phyloP scores from a whole-genome alignment of 2,329 filamentous ascomycete species.

The Exophiala bonariae region DNA sequence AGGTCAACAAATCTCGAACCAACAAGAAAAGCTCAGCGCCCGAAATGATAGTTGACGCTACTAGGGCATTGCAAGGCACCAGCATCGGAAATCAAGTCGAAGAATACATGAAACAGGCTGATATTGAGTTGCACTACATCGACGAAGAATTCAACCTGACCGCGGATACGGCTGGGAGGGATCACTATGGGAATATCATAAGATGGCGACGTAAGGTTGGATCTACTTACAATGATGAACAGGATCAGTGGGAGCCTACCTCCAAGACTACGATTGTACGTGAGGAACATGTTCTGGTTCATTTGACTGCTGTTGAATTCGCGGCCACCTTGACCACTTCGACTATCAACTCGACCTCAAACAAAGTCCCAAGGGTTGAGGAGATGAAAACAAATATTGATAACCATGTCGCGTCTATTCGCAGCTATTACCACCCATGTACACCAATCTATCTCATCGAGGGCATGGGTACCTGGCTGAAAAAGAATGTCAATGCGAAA shows the following conservation, averaged over 20 bases:
- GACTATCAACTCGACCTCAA: slow-evolving; percentile 44
- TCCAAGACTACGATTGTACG: slow-evolving; percentile 42
- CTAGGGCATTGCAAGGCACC: slow-evolving; percentile 53
- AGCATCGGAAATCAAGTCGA: slow-evolving; percentile 44
- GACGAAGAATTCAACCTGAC: slow-evolving; percentile 25
- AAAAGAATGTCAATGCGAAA: slow-evolving; percentile 65
- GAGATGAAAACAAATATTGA: slow-evolving; percentile 55
- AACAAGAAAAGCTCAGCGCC: slow-evolving; percentile 72
- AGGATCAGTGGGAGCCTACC: slow-evolving; percentile 66
- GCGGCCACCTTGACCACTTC: slow-evolving; percentile 39
- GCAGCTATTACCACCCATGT: slow-evolving; percentile 52
- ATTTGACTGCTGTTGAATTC: slow-evolving; percentile 66
- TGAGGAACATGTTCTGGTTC: slow-evolving; percentile 63
- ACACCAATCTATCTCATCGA: slow-evolving; percentile 71
- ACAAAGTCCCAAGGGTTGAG: slow-evolving; percentile 14
- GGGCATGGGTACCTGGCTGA: slow-evolving; percentile 65
- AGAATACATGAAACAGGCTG: slow-evolving; percentile 43
- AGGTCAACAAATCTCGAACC: slow-evolving; percentile 70
- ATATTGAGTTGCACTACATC: slow-evolving; percentile 40
- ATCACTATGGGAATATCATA: slow-evolving; percentile 47
- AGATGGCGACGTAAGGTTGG: slow-evolving; percentile 69
- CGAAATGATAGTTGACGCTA: slow-evolving; percentile 77
- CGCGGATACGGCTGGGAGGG: slow-evolving; percentile 39
- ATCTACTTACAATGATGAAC: slow-evolving; percentile 61
- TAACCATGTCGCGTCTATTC: slow-evolving; percentile 58